Base-by-base conservation (phyloP, 495 filamentous ascomycete species). In the Talaromyces ruber region DNA sequence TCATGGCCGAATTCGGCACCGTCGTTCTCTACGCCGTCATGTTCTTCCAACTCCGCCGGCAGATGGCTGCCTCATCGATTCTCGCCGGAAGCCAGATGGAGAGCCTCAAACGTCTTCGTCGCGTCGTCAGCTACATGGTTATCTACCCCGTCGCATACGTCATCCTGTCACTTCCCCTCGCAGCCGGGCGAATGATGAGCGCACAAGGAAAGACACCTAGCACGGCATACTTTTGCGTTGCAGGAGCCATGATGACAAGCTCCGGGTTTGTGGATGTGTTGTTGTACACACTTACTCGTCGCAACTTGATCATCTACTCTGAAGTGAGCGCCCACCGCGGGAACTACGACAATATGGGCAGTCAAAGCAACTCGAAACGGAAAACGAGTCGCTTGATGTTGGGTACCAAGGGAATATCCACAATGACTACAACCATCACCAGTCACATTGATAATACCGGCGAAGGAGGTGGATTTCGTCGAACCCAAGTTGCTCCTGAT, bases 121-220 rank as follows among this genome's bases (percentile, higher is more conserved):
- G 74, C 24, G 76, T 87, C 64, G 80, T 87, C 68, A 71, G 83
- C 60, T 76, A 86, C 79, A 81, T 92, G 88, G 79, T 91, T 39
- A 76, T 90, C 53, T 92, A 92, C 65, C 87, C 89, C 0, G 63
- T 88, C 59, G 84, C 88, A 59, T 92, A 91, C 72, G 71, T 89
- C 37, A 61, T 88, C 21, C 81, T 87, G 64, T 91, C 87, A 5
- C 78, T 87, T 4, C 89, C 89, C 0, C 78, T 92, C 9, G 88
- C 88, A 3, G 76, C 83, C 1, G 86, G 86, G 9, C 85, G 88
- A 65, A 86, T 91, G 74, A 76, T 81, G 16, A 79, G 79, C 14
- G 79, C 83, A 0, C 81, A 83, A 6, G 76, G 71, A 45, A 54
- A 77, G 4, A 70, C 86, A 1, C 79, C 82, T 4, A 78, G 86